Percentiles rank a stretch among this genome's conserved stretches.
These are phyloP conservation scores for Telopea speciosissima DNA, from an alignment of 177 flowering plant species.

Conservation along the genomic window DNA sequence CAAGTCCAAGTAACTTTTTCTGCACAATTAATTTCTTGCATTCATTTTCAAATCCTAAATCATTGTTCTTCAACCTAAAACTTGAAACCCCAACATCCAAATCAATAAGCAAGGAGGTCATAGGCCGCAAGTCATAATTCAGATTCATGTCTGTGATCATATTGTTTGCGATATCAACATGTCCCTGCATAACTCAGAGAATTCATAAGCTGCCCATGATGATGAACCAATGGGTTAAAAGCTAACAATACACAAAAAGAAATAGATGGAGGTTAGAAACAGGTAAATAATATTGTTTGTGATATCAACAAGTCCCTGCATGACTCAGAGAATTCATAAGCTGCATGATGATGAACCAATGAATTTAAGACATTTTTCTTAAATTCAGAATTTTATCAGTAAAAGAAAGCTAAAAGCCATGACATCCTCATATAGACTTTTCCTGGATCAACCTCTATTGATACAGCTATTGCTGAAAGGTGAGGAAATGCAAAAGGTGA, in stretches of 20 bases:
- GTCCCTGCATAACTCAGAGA: constrained; percentile 11
- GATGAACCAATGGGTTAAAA: neutral
- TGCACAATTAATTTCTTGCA: constrained; percentile 6
- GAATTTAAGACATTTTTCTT: neutral
- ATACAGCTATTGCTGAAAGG: no score
- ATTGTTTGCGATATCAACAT: constrained; percentile 10
- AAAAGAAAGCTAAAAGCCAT: no score
- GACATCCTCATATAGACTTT: no score
- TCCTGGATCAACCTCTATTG: no score
- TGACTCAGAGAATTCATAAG: neutral
- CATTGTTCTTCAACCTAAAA: constrained; percentile 8
- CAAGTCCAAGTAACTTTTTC: constrained; percentile 3
- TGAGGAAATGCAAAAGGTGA: no score
- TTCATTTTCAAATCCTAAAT: constrained; percentile 6
- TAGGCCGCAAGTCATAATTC: neutral
- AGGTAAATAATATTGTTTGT: neutral
- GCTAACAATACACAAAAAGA: neutral
- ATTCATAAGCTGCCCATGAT: neutral
- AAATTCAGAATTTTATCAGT: no score
- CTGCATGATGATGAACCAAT: neutral
- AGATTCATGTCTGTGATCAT: constrained; percentile 13
- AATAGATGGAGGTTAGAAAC: neutral
- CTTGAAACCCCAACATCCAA: constrained; percentile 9
- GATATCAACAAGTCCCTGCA: constrained; percentile 16
- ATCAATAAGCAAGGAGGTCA: constrained; percentile 8